Base-by-base conservation (phyloP, 2,329 filamentous ascomycete genomes). In the Verticillium nubilum region DNA sequence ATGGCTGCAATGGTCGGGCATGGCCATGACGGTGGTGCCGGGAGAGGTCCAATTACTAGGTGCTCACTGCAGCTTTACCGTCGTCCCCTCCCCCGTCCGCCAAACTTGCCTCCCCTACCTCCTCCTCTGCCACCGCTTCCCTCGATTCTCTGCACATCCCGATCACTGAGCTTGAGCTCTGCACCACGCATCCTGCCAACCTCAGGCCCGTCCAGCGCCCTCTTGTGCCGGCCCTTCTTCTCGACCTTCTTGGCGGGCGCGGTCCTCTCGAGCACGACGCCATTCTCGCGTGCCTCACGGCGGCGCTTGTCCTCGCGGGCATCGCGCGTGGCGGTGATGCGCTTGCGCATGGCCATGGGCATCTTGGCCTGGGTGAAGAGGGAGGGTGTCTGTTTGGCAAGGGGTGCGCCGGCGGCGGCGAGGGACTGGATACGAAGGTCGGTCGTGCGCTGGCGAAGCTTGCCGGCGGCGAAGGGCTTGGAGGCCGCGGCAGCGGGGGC, bases 261-360 rank as follows among this genome's bases (percentile, higher is more conserved):
- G 29, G 27, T 70, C 62, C 79, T 81, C 78, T 98, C 95, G 33
- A 98, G 78, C 55, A 98, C 86, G 66, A 98, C 87, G 5, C 94
- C 95, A 67, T 94, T 96, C 79, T 98, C 94, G 69, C 82, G 86
- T 2, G 95, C 95, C 72, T 97, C 91, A 47, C 79, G 80, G 37
- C 94, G 80, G 57, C 94, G 78, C 76, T 83, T 89, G 13, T 82
- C 77, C 72, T 97, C 93, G 61, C 84, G 85, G 28, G 79, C 74
- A 1, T 72, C 78, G 25, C 84, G 84, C 57, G 92, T 91, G 1
- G 83, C 82, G 17, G 78, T 77, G 61, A 98, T 97, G n/a, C 94
- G 93, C 74, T 90, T 92, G 61, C 92, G 85, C 70, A 94, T 88
- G 50, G 86, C 77, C 82, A 96, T 90, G 19, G 95, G 94, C 92